Conservation (phyloP, 176 grass and related monocot species). For the Thinopyrum elongatum region DNA sequence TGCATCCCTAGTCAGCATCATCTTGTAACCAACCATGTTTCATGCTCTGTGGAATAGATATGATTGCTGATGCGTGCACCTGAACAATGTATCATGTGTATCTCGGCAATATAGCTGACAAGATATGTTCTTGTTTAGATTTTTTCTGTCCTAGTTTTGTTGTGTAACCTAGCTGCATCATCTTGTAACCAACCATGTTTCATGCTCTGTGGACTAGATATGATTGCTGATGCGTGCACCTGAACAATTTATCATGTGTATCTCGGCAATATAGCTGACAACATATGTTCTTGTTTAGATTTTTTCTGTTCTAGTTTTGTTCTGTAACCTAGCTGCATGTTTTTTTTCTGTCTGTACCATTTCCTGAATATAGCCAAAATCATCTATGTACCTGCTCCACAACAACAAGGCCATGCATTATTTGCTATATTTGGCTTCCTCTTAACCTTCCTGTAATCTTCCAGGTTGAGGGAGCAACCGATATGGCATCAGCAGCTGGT, state of each 20-base stretch:
- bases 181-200: background rate
- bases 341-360: background rate
- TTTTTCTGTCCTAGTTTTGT: background rate
- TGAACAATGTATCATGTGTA: background rate
- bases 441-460: constrained; percentile 25
- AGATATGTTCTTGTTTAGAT: background rate
- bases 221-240: background rate
- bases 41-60: background rate
- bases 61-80: background rate
- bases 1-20: background rate
- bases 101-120: background rate
- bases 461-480: constrained; percentile 63
- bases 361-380: background rate
- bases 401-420: background rate
- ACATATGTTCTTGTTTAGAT: background rate
- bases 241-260: background rate
- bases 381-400: background rate
- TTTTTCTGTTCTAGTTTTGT: background rate
- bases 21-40: background rate
- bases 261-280: background rate
- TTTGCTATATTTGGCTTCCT: background rate
- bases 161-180: background rate
- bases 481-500: constrained; percentile 41
- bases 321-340: background rate
- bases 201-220: background rate